phyloP scores from a whole-genome alignment of 2,329 filamentous ascomycete species.

The Xylogone sp. region DNA sequence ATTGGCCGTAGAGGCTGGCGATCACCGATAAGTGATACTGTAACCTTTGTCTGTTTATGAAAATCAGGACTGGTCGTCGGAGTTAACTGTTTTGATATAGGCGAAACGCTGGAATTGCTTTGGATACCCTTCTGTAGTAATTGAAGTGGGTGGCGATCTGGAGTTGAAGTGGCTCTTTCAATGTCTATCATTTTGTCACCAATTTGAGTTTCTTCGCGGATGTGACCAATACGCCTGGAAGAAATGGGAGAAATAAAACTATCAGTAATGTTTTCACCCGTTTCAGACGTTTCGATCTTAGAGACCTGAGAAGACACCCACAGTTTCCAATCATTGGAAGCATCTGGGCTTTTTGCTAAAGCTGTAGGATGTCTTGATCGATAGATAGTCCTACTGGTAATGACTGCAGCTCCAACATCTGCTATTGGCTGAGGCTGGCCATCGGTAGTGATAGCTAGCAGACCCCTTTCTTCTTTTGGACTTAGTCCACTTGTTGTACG shows the following conservation, averaged over 20 bases:
- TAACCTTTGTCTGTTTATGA: conserved; percentile 9
- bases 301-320: conserved; percentile 50
- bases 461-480: conserved; percentile 12
- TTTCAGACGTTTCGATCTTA: conserved; percentile 36
- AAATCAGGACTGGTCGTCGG: background rate
- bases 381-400: conserved; percentile 29
- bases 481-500: conserved; percentile 26
- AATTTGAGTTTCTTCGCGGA: conserved; percentile 49
- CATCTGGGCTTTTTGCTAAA: conserved; percentile 32
- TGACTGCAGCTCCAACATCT: conserved; percentile 30
- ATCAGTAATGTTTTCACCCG: conserved; percentile 8
- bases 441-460: conserved; percentile 12
- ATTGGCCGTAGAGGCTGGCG: conserved; percentile 15
- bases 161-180: background rate
- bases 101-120: background rate
- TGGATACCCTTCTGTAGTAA: conserved; percentile 14
- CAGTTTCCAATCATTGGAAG: conserved; percentile 52
- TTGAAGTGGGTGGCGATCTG: conserved; percentile 16
- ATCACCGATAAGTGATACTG: conserved; percentile 16
- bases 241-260: conserved; percentile 20
- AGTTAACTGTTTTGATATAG: background rate
- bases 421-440: conserved; percentile 9
- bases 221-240: conserved; percentile 30
- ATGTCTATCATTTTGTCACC: conserved; percentile 32
- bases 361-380: conserved; percentile 30